phyloP scores from a whole-genome alignment of 345 rosid species.

The Salix udensis region DNA sequence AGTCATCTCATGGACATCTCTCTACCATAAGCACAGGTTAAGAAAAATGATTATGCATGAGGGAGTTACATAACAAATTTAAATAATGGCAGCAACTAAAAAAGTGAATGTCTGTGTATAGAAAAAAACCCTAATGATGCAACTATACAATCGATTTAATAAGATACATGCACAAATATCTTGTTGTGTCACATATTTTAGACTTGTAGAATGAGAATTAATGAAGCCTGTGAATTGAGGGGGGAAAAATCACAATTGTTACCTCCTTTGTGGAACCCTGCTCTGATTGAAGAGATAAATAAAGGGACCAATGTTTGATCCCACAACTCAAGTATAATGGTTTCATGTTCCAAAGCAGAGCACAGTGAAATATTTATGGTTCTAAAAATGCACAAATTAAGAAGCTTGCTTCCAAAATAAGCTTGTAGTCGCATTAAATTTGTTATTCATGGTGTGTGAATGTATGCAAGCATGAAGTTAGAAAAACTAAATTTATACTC shows the following conservation, averaged over 20 bases:
- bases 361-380: neutral
- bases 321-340: neutral
- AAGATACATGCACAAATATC: neutral
- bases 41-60: neutral
- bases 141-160: neutral
- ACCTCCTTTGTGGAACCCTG: neutral
- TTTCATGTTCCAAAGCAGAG: neutral
- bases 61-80: neutral
- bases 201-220: neutral
- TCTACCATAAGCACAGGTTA: neutral
- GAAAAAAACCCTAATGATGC: neutral
- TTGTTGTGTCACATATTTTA: neutral
- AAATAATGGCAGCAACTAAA: neutral
- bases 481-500: neutral
- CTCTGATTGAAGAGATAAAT: neutral
- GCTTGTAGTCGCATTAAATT: neutral
- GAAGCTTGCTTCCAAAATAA: neutral
- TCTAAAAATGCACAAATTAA: neutral
- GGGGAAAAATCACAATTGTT: neutral
- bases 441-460: neutral
- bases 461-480: neutral
- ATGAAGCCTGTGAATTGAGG: neutral
- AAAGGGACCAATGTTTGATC: neutral
- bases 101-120: neutral
- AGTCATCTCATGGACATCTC: neutral